These are phyloP conservation scores for Mycena metata DNA, from an alignment of 768 basidiomycete genomes.

Conservation along the genomic window DNA sequence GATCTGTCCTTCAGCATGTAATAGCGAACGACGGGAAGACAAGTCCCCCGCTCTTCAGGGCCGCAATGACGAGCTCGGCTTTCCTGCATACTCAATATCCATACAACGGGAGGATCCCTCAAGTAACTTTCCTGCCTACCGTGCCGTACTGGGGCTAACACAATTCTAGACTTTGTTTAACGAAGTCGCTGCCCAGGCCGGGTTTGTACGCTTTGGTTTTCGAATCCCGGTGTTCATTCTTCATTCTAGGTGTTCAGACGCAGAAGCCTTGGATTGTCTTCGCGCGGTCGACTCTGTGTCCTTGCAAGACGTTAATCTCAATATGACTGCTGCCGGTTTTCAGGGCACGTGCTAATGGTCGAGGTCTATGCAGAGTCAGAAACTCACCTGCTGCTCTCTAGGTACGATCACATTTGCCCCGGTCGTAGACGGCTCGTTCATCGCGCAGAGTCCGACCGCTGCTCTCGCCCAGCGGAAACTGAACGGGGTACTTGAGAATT, in stretches of 20 bases:
- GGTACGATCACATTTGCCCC: slow-evolving; percentile 38
- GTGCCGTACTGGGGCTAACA: no score
- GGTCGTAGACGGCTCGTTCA: slow-evolving; percentile 50
- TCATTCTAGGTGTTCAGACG: slow-evolving; percentile 6
- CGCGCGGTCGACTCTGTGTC: slow-evolving; percentile 17
- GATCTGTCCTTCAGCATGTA: slow-evolving; percentile 51
- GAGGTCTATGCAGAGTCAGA: no score
- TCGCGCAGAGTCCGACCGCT: slow-evolving; percentile 47
- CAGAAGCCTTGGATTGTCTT: slow-evolving; percentile 11
- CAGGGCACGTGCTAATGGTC: slow-evolving; percentile 32
- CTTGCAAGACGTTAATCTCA: slow-evolving; percentile 40
- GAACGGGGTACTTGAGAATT: slow-evolving; percentile 44
- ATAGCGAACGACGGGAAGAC: slow-evolving; percentile 49
- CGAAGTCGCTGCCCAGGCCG: slow-evolving; percentile 15
- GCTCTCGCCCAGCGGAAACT: slow-evolving; percentile 41
- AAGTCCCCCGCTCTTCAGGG: slow-evolving; percentile 44
- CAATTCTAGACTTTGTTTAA: slow-evolving; percentile 10
- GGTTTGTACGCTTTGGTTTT: not conserved
- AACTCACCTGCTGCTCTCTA: no score
- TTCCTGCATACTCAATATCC: slow-evolving; percentile 48
- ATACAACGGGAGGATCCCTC: slow-evolving; percentile 45
- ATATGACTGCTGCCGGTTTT: slow-evolving; percentile 38
- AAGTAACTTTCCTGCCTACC: not conserved
- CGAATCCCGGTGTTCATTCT: slow-evolving; percentile 22
- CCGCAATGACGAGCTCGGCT: slow-evolving; percentile 47